Evolutionary conservation across 2,329 filamentous ascomycete genomes (phyloP).

Genomic region (Penicillium sp.): DNA sequence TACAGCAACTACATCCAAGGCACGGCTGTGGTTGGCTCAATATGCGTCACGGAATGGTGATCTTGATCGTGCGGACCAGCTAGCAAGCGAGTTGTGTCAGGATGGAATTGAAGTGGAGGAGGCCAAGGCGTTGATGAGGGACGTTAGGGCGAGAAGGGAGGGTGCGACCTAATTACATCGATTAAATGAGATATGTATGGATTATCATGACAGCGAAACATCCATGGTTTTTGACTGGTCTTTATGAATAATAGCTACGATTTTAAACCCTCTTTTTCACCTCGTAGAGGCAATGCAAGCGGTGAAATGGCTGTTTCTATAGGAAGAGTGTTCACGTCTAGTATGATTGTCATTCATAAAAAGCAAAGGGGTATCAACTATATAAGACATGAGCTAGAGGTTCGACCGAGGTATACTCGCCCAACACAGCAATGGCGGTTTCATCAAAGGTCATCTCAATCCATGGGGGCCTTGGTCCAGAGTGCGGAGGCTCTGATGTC

Average conservation of each 20-base stretch:
- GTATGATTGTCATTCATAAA: background rate
- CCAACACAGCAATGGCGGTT: conserved; percentile 20
- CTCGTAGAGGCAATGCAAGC: background rate
- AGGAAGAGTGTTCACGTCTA: background rate
- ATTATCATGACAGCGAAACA: background rate
- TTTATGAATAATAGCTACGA: conserved; percentile 1
- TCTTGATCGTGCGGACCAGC: conserved; percentile 69
- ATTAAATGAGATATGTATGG: background rate
- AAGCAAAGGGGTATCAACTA: background rate
- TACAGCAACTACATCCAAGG: conserved; percentile 86
- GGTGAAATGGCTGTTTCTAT: background rate
- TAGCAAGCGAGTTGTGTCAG: conserved; percentile 89
- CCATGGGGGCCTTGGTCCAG: background rate
- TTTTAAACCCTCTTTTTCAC: background rate
- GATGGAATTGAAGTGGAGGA: conserved; percentile 97
- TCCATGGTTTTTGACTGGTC: background rate
- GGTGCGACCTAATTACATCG: conserved; percentile 14
- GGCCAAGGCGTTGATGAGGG: conserved; percentile 85
- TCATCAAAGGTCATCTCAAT: conserved; percentile 30
- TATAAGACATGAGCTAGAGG: background rate
- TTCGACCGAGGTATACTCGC: conserved; percentile 14
- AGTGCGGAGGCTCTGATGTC: background rate
- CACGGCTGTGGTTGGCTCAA: conserved; percentile 87
- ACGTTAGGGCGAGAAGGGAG: conserved; percentile 75
- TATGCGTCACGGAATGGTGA: conserved; percentile 75